Evolutionary conservation across 2,329 filamentous ascomycete species (phyloP).

Genomic region (Trichothecium roseum): DNA sequence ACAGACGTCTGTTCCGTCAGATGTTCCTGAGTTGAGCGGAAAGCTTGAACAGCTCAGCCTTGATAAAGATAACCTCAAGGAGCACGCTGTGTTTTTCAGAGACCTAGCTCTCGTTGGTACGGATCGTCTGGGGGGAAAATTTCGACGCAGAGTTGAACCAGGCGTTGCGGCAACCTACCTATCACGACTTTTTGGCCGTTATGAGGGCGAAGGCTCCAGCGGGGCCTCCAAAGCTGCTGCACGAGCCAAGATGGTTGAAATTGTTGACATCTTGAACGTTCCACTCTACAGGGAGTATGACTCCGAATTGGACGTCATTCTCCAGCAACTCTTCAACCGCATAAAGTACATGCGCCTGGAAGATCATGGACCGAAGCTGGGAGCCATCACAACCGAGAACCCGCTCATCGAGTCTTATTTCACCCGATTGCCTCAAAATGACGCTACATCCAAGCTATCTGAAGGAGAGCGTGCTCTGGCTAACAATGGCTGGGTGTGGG

Average conservation of each 20-base stretch:
- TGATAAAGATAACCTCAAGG: constrained; percentile 19
- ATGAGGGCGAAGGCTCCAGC: constrained; percentile 35
- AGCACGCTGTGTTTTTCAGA: constrained; percentile 52
- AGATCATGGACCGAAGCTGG: constrained; percentile 77
- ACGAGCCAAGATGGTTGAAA: constrained; percentile 43
- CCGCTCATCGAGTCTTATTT: constrained; percentile 93
- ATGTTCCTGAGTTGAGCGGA: constrained; percentile 20
- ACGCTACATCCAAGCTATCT: constrained; percentile 65
- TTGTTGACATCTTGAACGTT: constrained; percentile 79
- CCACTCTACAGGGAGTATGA: constrained; percentile 91
- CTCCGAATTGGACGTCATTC: constrained; percentile 66
- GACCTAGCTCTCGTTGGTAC: constrained; percentile 60
- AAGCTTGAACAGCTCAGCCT: constrained; percentile 34
- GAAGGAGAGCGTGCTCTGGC: constrained; percentile 70
- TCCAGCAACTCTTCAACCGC: constrained; percentile 87
- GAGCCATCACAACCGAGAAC: constrained; percentile 63
- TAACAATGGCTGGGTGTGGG: constrained; percentile 99
- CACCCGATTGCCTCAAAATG: constrained; percentile 73
- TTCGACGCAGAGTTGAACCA: constrained; percentile 62
- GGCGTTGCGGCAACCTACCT: constrained; percentile 50
- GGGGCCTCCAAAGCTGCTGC: constrained; percentile 38
- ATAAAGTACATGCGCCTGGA: constrained; percentile 95
- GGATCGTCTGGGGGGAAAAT: constrained; percentile 71
- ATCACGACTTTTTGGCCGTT: constrained; percentile 43
- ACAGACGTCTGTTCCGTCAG: constrained; percentile 42